Conservation (phyloP, 2,329 filamentous ascomycete species). For the Thelonectria rubi region DNA sequence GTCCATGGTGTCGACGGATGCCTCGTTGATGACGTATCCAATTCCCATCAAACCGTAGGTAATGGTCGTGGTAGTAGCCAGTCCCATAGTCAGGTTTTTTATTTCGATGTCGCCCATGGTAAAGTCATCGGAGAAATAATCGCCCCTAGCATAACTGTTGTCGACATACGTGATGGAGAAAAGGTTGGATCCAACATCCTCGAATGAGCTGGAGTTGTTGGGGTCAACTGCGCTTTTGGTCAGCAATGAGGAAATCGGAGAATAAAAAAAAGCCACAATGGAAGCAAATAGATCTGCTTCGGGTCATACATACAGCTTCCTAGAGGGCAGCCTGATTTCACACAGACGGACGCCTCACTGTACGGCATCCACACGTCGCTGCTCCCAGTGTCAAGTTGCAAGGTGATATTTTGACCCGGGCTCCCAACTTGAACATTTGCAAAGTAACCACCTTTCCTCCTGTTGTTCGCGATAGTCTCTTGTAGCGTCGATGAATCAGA, state of each 20-base stretch:
- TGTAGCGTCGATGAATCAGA: conserved; percentile 49
- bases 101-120: conserved; percentile 61
- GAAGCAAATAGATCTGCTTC: conserved; percentile 12
- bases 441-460: conserved; percentile 61
- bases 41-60: conserved; percentile 67
- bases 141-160: conserved; percentile 63
- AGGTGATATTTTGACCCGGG: conserved; percentile 62
- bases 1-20: conserved; percentile 45
- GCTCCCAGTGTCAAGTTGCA: conserved; percentile 72
- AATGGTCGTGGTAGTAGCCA: conserved; percentile 64
- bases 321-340: conserved; percentile 49
- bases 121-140: conserved; percentile 68
- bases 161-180: conserved; percentile 72
- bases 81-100: conserved; percentile 66
- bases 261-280: background rate
- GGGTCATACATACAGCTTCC: conserved; percentile 56
- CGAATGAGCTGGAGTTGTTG: conserved; percentile 56
- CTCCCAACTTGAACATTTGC: conserved; percentile 65
- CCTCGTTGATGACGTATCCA: conserved; percentile 66
- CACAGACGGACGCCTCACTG: conserved; percentile 51
- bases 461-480: conserved; percentile 56
- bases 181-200: conserved; percentile 50
- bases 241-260: conserved; percentile 26
- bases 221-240: conserved; percentile 54
- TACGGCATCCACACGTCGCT: conserved; percentile 71